These are phyloP conservation scores for Volutella citrinella DNA, from an alignment of 2,329 filamentous ascomycete genomes.

Conservation along the genomic window DNA sequence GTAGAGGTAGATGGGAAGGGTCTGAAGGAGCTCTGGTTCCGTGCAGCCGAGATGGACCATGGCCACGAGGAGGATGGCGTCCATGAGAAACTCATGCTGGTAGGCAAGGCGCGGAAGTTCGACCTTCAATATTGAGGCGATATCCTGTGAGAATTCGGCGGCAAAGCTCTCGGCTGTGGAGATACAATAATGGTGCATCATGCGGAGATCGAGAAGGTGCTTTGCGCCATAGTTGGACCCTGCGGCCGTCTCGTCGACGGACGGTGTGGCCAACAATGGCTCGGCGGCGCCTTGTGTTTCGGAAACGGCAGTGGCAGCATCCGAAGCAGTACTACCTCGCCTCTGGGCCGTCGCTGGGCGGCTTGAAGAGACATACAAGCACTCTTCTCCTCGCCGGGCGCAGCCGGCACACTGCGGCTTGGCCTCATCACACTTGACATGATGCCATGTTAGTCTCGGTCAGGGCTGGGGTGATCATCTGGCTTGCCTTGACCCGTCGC, in stretches of 20 bases:
- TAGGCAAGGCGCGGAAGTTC: slow-evolving; percentile 2
- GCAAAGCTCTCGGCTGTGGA: slow-evolving; percentile 1
- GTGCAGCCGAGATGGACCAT: slow-evolving; percentile 1
- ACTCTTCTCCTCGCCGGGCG: slow-evolving; percentile 1
- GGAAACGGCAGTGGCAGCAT: background rate
- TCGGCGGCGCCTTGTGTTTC: no score
- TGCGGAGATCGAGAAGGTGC: slow-evolving; percentile 2
- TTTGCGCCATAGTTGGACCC: slow-evolving; percentile 2
- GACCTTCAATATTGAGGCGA: slow-evolving; percentile 3
- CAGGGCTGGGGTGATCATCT: background rate
- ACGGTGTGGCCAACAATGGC: background rate
- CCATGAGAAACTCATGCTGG: slow-evolving; percentile 1
- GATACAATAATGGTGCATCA: slow-evolving; percentile 3
- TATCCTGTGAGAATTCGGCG: background rate
- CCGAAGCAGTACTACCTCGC: background rate
- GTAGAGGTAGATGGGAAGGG: background rate
- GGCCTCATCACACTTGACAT: slow-evolving; percentile 3
- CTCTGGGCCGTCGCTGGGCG: background rate
- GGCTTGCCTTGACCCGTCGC: slow-evolving; percentile 2
- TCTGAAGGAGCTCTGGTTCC: background rate
- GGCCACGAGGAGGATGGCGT: slow-evolving; percentile 3
- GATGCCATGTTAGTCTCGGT: background rate
- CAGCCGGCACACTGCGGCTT: slow-evolving; percentile 2
- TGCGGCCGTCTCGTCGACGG: background rate
- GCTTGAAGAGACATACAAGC: slow-evolving; percentile 2